Base-by-base conservation (phyloP, 1,284 basidiomycete genomes). In the Termitomyces sp. region DNA sequence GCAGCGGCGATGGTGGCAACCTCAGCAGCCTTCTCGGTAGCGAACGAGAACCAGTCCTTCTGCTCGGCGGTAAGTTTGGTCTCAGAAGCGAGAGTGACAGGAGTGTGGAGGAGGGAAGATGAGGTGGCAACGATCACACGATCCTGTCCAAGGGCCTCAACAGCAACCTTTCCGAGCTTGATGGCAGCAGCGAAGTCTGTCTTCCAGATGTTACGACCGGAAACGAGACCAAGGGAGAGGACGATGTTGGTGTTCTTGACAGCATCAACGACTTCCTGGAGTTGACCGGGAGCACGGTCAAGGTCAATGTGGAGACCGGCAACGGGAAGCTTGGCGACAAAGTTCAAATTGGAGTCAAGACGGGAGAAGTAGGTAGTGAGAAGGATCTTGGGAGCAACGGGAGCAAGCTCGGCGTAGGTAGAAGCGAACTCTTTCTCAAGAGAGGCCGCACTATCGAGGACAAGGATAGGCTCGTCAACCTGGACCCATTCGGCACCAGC, bases 191-290 rank as follows among this genome's bases (percentile, higher is more conserved):
- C 77, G 66, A 99, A 87, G 77, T 99, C 96, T 59, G 87, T 91
- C 86, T 99, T 99, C 97, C 97, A 99, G 77, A 99, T 93, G 81
- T 99, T 99, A 69, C 97, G 93, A 58, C 97, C 97, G 40, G 97
- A 99, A 60, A 99, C 91, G 59, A 99, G 72, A 77, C 97, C 97
- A 60, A 99, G 88, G 54, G 97, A 99, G 54, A 99, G 81, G 58
- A 86, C 71, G 61, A 95, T 83, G 69, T 77, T 76, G 61, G 91
- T 93, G 57, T 79, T 67, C 80, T 93, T 95, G 71, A 98, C 71
- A 56, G 93, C 93, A 49, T 80, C 79, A 57, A 97, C 61, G 58
- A 94, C 91, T 46, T 81, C 78, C 55, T 93, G 89, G 63, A 99
- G 86, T 74, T 99, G 96, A 61, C 74, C 81, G 50, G 95, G 90